Evolutionary conservation across 2,329 filamentous ascomycete genomes (phyloP), one percentile per base, ranked within the genome.

Genomic region (Exophiala alcalophila): DNA sequence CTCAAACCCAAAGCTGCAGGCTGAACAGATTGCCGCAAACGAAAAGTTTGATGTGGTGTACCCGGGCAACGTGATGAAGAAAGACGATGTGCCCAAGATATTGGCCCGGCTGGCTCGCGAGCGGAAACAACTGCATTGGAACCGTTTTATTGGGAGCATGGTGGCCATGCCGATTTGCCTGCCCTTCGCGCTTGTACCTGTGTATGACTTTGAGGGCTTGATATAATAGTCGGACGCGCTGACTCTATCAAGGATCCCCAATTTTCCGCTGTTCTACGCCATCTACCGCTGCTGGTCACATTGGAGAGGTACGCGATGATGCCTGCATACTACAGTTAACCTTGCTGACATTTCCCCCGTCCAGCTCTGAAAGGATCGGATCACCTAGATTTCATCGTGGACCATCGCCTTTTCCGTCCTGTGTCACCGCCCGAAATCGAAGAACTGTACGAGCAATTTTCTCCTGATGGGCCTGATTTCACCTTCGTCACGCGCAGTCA

Each of bases 181-280:
- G 1, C 92, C 92, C 0, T 80, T 97, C 63, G 89, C 81, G 3
- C 66, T 96, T 32, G 70, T 98, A 29, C 92, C 92, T 31, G 61
- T 97, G 88, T 94, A 77, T 67, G 86, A 47, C 21, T 40, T n/a
- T 38, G 28, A 26, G 23, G n/a, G n/a, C n/a, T n/a, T n/a, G n/a
- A 31, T 32, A 14, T 32, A 14, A 28, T 21, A 18, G 24, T 41
- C 47, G 38, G 57, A 28, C n/a, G 29, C 26, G 20, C 40, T 54
- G 24, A 47, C 45, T 5, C 3, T 20, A 9, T 36, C 8, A 54
- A 94, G 87, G 50, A 76, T 96, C 51, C 90, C 91, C 24, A 96
- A 98, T 62, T 72, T 98, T 9, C 92, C 92, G 12, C 97, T 97
- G 72, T 97, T 97, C 72, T 98, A 97, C 65, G 77, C 97, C 27